Base-by-base conservation (phyloP, 495 filamentous ascomycete genomes). In the Penicillium diatomitis region DNA sequence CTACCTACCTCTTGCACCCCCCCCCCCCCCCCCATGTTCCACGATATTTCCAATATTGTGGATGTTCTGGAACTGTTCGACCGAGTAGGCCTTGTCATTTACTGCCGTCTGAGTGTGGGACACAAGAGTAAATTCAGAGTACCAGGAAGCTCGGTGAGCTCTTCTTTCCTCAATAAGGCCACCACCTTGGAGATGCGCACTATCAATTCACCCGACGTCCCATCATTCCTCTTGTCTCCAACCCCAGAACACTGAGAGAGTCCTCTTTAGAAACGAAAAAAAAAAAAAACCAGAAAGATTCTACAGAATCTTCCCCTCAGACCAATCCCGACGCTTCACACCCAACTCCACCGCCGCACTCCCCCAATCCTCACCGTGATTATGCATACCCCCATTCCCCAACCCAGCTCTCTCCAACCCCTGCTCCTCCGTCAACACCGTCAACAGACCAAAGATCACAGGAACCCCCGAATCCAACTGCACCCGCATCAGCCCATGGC, bases 391-490 rank as follows among this genome's bases (percentile, higher is more conserved):
- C 44, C 72, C 75, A 2, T 60, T 60, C 2, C 70, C 76, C 44
- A 95, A 61, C 3, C 92, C 92, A n/a, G 92, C 92, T 52, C 92
- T 77, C 38, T 83, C 83, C 72, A 81, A 73, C 7, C 85, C 92
- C 64, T 98, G 92, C 54, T 91, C 83, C 62, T 96, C 90, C 38
- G 63, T 87, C 50, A 98, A 67, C 36, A 96, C 82, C 32, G 92
- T 98, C 61, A 98, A 73, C 49, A 98, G 73, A 2, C 92, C 92
- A 66, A 98, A 96, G 38, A 97, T 80, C 41, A 98, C 84, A 20
- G 92, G 92, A 31, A 91, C 77, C 10, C 87, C 87, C 9, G 81
- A 79, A 63, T 97, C 91, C 30, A 97, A 69, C 56, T 92, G 88
- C 46, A 98, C 83, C 46, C 86, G 84, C 92, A 98, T 98, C 54